These are phyloP conservation scores for Mycena chlorophos DNA, from an alignment of 768 basidiomycete species.

Conservation along the genomic window DNA sequence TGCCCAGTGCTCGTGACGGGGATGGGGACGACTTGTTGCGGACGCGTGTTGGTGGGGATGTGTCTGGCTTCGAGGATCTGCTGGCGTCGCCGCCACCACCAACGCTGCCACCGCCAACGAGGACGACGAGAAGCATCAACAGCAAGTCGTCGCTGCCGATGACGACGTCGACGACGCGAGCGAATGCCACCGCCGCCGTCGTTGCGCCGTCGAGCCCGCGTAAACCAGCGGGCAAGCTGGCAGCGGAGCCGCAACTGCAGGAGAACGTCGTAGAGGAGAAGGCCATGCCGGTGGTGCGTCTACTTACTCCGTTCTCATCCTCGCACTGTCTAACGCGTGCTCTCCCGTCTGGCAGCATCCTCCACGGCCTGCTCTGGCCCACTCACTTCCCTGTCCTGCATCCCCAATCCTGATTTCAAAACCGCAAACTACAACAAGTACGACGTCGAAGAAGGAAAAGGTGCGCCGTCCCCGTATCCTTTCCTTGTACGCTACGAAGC, in stretches of 20 bases:
- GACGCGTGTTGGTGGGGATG: no score
- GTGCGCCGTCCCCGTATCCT: not conserved
- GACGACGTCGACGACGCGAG: conserved; percentile 3
- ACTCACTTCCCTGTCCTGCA: no score
- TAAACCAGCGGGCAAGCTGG: not conserved
- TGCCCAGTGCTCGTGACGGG: conserved; percentile 39
- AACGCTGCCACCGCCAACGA: conserved; percentile 5
- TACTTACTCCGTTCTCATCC: not conserved
- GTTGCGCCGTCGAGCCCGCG: no score
- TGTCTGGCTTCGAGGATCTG: conserved; percentile 46
- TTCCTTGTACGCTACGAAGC: not conserved
- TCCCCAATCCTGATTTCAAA: no score
- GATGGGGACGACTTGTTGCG: conserved; percentile 53
- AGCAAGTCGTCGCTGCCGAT: conserved; percentile 16
- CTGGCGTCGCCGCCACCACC: conserved; percentile 37
- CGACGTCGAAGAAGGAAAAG: no score
- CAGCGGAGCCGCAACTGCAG: not conserved
- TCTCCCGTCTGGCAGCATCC: not conserved
- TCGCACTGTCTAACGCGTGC: not conserved
- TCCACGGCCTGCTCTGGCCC: no score
- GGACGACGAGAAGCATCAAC: not conserved
- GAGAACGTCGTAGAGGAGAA: not conserved
- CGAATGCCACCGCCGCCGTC: conserved; percentile 3
- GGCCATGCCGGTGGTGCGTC: not conserved
- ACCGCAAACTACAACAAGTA: no score